Percentiles rank a stretch among this genome's conserved stretches.
These are phyloP conservation scores for Saccharomycopsis malanga DNA, from an alignment of 805 yeast species.

Conservation along the genomic window DNA sequence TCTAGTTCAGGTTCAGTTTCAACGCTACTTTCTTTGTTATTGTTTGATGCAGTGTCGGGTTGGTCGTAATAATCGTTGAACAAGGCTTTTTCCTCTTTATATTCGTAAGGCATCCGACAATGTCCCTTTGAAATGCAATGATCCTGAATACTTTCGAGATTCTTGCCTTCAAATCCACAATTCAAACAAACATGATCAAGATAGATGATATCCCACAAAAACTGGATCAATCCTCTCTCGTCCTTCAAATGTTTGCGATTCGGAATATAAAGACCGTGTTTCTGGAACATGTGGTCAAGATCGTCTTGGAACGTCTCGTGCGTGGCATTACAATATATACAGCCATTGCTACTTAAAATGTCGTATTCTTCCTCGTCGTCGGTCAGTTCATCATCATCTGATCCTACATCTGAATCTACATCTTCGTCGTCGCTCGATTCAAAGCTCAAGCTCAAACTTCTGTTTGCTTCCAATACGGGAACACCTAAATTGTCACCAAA, in stretches of 20 bases:
- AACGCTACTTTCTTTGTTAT: constrained; percentile 27
- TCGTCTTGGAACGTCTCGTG: constrained; percentile 50
- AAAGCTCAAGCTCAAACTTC: background rate
- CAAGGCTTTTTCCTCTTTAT: constrained; percentile 66
- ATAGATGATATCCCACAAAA: constrained; percentile 74
- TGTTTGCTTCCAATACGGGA: background rate
- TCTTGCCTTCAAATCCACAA: constrained; percentile 80
- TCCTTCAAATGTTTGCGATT: constrained; percentile 66
- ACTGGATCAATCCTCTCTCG: constrained; percentile 61
- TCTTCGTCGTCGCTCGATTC: constrained; percentile 1
- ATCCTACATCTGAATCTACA: constrained; percentile 12
- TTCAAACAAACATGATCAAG: constrained; percentile 71
- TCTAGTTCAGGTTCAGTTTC: constrained; percentile 30
- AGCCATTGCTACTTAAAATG: constrained; percentile 28
- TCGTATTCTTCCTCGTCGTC: constrained; percentile 14
- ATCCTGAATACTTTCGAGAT: constrained; percentile 78
- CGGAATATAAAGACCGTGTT: constrained; percentile 84
- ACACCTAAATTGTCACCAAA: background rate
- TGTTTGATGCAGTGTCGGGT: constrained; percentile 26
- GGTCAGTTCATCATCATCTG: constrained; percentile 26
- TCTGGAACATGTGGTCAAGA: constrained; percentile 67
- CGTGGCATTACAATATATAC: constrained; percentile 52
- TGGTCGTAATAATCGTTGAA: constrained; percentile 74
- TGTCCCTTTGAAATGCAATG: constrained; percentile 85
- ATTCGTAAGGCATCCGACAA: constrained; percentile 82